phyloP scores from a whole-genome alignment of 2,329 filamentous ascomycete genomes.

The Knoxdaviesia capensis region DNA sequence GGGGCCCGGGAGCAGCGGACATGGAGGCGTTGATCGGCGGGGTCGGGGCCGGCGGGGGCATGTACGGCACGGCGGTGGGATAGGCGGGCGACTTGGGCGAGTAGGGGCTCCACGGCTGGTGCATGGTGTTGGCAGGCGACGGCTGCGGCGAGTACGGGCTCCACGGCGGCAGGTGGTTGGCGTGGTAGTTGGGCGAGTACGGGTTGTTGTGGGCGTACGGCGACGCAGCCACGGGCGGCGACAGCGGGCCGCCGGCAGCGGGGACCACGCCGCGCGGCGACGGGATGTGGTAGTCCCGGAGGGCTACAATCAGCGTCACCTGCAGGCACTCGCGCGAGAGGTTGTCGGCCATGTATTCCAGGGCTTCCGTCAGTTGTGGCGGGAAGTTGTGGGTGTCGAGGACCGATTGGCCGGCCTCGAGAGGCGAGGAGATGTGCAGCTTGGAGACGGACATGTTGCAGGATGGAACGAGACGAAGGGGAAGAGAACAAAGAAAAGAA shows the following conservation, averaged over 20 bases:
- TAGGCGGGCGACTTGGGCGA: too few relatives aligned
- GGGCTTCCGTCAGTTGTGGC: conserved; percentile 27
- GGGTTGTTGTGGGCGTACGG: not conserved
- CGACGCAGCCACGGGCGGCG: conserved; percentile 5
- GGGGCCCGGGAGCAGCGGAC: not conserved
- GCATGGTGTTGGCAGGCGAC: too few relatives aligned
- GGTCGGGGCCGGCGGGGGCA: not conserved
- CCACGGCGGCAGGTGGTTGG: too few relatives aligned
- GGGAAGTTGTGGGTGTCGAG: conserved; percentile 38
- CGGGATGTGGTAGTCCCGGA: conserved; percentile 35
- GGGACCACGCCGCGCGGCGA: conserved; percentile 6
- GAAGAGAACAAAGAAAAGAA: not conserved
- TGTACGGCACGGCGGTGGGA: too few relatives aligned
- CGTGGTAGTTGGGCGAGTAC: too few relatives aligned
- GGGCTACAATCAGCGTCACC: conserved; percentile 36
- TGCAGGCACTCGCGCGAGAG: conserved; percentile 34
- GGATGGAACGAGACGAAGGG: not conserved
- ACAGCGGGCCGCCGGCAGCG: conserved; percentile 6
- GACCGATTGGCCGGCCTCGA: conserved; percentile 40
- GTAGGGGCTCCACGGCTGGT: too few relatives aligned
- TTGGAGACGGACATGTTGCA: conserved; percentile 24
- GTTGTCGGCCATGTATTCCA: conserved; percentile 36
- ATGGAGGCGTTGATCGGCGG: conserved; percentile 2
- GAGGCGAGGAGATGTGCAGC: conserved; percentile 37
- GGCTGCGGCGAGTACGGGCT: too few relatives aligned